A percentile compares a stretch with the other conserved stretches of the same genome.
phyloP scores from a whole-genome alignment of 257 asterid species.

The Nicotiana otophora region DNA sequence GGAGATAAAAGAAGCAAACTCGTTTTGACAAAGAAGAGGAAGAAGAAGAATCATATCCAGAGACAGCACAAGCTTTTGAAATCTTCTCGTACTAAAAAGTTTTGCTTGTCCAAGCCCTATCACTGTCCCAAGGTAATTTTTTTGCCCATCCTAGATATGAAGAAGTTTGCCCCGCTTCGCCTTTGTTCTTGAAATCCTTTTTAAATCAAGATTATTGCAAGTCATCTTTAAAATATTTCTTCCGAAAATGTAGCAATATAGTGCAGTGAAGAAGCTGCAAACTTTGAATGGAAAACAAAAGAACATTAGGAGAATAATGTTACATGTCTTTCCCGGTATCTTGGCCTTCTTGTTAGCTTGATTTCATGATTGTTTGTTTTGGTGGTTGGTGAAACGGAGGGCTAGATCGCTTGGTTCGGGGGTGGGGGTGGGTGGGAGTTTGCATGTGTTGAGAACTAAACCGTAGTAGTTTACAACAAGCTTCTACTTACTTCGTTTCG shows the following conservation, averaged over 20 bases:
- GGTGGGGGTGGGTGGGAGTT: neutral
- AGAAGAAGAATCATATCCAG: slow-evolving; percentile 38
- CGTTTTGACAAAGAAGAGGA: slow-evolving; percentile 42
- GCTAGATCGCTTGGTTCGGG: neutral
- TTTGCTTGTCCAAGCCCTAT: slow-evolving; percentile 22
- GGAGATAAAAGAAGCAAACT: slow-evolving; percentile 38
- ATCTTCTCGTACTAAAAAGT: slow-evolving; percentile 30
- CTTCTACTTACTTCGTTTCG: neutral
- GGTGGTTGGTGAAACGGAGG: neutral
- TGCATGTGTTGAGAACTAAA: neutral
- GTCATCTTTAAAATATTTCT: neutral
- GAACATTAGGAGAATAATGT: neutral
- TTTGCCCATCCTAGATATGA: neutral
- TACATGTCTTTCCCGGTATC: neutral
- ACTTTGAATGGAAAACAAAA: neutral
- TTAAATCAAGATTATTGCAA: neutral
- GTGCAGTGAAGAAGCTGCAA: neutral
- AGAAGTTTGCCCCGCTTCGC: neutral
- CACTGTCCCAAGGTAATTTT: slow-evolving; percentile 34
- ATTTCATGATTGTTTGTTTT: slow-evolving; percentile 3
- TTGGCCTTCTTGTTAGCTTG: neutral
- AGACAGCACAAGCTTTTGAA: slow-evolving; percentile 40
- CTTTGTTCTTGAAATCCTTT: neutral
- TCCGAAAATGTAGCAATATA: neutral
- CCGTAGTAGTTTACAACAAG: neutral